phyloP scores from a whole-genome alignment of 129 eudicot species.

The Calendula officinalis region DNA sequence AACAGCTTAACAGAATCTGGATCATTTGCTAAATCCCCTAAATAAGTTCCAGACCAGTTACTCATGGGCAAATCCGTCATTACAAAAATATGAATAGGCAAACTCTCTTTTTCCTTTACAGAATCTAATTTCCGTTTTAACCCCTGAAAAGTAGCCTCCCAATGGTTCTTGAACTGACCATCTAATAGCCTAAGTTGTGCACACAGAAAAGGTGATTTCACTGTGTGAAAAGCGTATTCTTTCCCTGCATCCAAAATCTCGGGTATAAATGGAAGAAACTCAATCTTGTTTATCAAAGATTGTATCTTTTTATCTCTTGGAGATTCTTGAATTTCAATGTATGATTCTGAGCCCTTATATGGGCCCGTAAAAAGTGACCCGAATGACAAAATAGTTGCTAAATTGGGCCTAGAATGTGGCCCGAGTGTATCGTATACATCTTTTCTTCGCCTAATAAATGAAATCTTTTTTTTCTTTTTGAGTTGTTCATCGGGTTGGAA shows the following conservation, averaged over 20 bases:
- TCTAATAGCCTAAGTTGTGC: constrained; percentile 92
- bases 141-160: constrained; percentile 58
- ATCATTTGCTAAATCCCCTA: constrained; percentile 69
- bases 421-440: constrained; percentile 76
- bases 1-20: constrained; percentile 56
- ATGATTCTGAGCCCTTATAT: constrained; percentile 81
- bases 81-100: constrained; percentile 73
- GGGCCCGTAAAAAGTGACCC: constrained; percentile 80
- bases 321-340: constrained; percentile 80
- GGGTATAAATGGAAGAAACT: constrained; percentile 72
- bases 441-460: constrained; percentile 61
- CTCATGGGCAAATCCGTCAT: constrained; percentile 89
- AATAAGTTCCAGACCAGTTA: constrained; percentile 84
- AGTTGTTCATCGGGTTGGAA: constrained; percentile 95
- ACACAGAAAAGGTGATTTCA: constrained; percentile 74
- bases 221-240: constrained; percentile 48
- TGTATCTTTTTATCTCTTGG: constrained; percentile 64
- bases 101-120: constrained; percentile 50
- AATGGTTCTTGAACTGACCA: constrained; percentile 96
- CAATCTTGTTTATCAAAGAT: constrained; percentile 54
- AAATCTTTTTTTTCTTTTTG: constrained; percentile 67
- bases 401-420: constrained; percentile 57
- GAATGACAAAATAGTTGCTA: constrained; percentile 62
- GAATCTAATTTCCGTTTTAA: constrained; percentile 60
- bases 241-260: constrained; percentile 75